Evolutionary conservation across 2,329 filamentous ascomycete species (phyloP).

Genomic region (Microdochium trichocladiopsis): DNA sequence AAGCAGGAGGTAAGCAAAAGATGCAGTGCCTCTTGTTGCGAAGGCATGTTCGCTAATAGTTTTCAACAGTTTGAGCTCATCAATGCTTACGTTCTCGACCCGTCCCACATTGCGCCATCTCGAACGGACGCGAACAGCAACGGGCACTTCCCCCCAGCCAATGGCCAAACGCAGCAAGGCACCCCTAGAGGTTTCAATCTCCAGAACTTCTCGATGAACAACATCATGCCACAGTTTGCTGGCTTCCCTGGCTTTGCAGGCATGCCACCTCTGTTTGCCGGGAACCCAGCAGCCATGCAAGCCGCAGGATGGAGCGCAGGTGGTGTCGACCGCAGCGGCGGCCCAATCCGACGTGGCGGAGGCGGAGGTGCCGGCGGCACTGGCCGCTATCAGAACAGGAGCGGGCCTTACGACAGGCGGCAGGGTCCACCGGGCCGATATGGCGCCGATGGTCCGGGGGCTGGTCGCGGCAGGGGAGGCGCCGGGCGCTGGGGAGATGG

Average conservation of each 20-base stretch:
- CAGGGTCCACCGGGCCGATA: slow-evolving; percentile 43
- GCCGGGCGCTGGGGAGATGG: slow-evolving; percentile 65
- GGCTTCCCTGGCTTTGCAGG: slow-evolving; percentile 47
- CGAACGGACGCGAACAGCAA: slow-evolving; percentile 92
- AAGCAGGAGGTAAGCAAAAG: slow-evolving; percentile 69
- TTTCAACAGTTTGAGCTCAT: slow-evolving; percentile 68
- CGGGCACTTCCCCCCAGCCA: slow-evolving; percentile 82
- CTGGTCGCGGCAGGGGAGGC: slow-evolving; percentile 44
- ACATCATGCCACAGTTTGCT: slow-evolving; percentile 50
- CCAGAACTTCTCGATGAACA: slow-evolving; percentile 58
- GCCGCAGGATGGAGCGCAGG: slow-evolving; percentile 41
- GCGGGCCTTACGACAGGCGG: slow-evolving; percentile 70
- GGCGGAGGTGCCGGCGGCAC: slow-evolving; percentile 37
- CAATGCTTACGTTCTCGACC: slow-evolving; percentile 91
- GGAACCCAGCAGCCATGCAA: slow-evolving; percentile 30
- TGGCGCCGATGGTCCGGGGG: slow-evolving; percentile 38
- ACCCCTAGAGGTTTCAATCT: slow-evolving; percentile 91
- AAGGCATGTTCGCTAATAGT: slow-evolving; percentile 3
- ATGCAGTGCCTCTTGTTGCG: slow-evolving; percentile 20
- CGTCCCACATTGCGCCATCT: slow-evolving; percentile 88
- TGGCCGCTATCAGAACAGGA: slow-evolving; percentile 52
- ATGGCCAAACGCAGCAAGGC: slow-evolving; percentile 68
- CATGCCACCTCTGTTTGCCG: slow-evolving; percentile 47
- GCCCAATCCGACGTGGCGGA: slow-evolving; percentile 59
- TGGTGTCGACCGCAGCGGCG: slow-evolving; percentile 48